A percentile compares a stretch with the other conserved stretches of the same genome.
Conservation (phyloP, 495 filamentous ascomycete species). For the Aspergillus wentii region DNA sequence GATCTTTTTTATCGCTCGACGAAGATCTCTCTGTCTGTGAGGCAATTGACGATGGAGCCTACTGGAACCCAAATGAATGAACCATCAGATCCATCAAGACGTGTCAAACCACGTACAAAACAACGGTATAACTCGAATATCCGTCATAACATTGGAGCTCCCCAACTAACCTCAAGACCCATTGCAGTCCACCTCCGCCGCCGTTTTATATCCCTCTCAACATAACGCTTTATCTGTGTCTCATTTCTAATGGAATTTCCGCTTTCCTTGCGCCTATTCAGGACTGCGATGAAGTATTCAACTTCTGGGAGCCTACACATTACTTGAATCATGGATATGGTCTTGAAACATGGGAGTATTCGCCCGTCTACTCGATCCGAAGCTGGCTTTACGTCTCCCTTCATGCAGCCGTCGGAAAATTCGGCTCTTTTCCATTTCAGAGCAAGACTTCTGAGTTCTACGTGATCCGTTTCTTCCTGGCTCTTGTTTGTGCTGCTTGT, state of each 20-base stretch:
- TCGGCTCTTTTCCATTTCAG: slow-evolving; percentile 55
- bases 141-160: not conserved
- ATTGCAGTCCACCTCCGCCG: slow-evolving; percentile 41
- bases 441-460: slow-evolving; percentile 76
- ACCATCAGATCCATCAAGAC: slow-evolving; percentile 3
- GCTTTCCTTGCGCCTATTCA: slow-evolving; percentile 89
- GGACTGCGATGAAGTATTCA: slow-evolving; percentile 98
- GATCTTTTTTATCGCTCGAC: not conserved
- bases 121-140: slow-evolving; percentile 19
- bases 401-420: slow-evolving; percentile 67
- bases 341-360: slow-evolving; percentile 98
- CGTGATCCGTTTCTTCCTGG: slow-evolving; percentile 70
- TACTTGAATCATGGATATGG: slow-evolving; percentile 92
- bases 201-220: slow-evolving; percentile 66
- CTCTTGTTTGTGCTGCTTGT: slow-evolving; percentile 68
- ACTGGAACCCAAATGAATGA: slow-evolving; percentile 7
- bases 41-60: slow-evolving; percentile 9
- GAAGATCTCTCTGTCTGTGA: not conserved
- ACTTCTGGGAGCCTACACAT: slow-evolving; percentile 98
- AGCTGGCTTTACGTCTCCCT: slow-evolving; percentile 93
- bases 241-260: slow-evolving; percentile 66
- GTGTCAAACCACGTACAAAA: slow-evolving; percentile 18
- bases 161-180: slow-evolving; percentile 12
- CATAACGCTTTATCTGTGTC: slow-evolving; percentile 70
- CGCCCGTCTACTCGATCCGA: slow-evolving; percentile 88